Base-by-base conservation (phyloP, 1,284 basidiomycete species). In the Tremellales sp. region DNA sequence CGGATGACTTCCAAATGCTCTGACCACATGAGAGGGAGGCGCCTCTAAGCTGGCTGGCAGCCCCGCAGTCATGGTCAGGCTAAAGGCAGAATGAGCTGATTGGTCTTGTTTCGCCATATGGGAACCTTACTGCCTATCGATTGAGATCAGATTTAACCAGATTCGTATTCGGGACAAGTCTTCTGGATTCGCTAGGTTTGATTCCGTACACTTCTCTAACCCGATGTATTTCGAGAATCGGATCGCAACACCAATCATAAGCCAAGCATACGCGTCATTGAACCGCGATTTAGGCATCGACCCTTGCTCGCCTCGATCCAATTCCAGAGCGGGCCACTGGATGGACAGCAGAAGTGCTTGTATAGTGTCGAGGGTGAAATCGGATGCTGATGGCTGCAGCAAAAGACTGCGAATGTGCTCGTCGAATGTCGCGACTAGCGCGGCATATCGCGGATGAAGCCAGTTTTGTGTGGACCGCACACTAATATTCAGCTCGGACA, bases 221-320 rank as follows among this genome's bases (percentile, higher is more conserved):
- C 21, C 39, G 25, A 40, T 40, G 25, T 40, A 28, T 18, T 28
- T 22, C 14, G 39, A 24, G 4, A 40, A 27, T n/a, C 39, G 39
- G 25, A 26, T 40, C 6, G 39, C 39, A n/a, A 40, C 13, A 4
- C 39, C 39, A 8, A 40, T 28, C 39, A 40, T 40, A n/a, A 40
- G n/a, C 39, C 39, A 40, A 19, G 39, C 39, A 27, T 40, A 40
- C 6, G 39, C 39, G 24, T 40, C 39, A 28, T 40, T 40, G 39
- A 40, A 40, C 12, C 39, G 39, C n/a, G 25, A 27, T 27, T 40
- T 40, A 18, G 25, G 39, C n/a, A n/a, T n/a, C n/a, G n/a, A n/a
- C n/a, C n/a, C n/a, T n/a, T n/a, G n/a, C 8, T 28, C 29, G 22
- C 21, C 22, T n/a, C 16, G 18, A 27, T 25, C 39, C 19, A 26